Evolutionary conservation across 768 basidiomycete genomes (phyloP), one percentile per base, ranked within the genome.

Genomic region (Mycena maculata): DNA sequence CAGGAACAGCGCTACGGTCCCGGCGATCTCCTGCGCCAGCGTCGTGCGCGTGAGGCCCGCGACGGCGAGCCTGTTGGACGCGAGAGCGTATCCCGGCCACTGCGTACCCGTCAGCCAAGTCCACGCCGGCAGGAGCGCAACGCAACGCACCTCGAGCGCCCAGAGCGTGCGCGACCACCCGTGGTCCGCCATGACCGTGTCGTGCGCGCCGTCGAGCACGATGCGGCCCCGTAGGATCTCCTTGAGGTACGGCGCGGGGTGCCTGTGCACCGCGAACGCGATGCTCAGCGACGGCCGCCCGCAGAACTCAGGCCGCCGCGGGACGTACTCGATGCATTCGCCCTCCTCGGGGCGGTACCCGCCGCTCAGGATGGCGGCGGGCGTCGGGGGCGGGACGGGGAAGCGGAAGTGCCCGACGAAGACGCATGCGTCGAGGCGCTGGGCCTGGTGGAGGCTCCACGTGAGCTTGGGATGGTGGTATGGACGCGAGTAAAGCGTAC

Each of bases 221-320:
- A 61, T 60, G 23, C 65, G 60, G 7, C 36, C 54, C 54, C 41
- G 48, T 5, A 67, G 10, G 8, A 61, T 49, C 4, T 67, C 65
- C 45, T 50, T 62, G 18, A 67, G 60, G 33, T 67, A 67, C 31
- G 65, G 65, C 25, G 60, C 65, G 27, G 65, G 65, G 18, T 62
- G 53, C 6, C 54, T 53, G 20, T 50, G 53, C 27, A 67, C 65
- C 15, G 38, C 20, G 38, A 67, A 67, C 30, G 39, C 5, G 22
- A 67, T 56, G 47, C 59, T 67, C 10, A 61, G 28, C 4, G 20
- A 36, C 4, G 65, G 59, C 13, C 54, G 65, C 30, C 47, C 65
- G 31, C 45, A 47, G 31, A 48, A 67, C 18, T 39, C 47, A 2
- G 54, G 44, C 1, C 54, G 59, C 22, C 65, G 65, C n/a, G 65